Percentiles rank a stretch among this genome's conserved stretches.
Conservation (phyloP, 768 basidiomycete genomes). For the Baorangia bicolor region DNA sequence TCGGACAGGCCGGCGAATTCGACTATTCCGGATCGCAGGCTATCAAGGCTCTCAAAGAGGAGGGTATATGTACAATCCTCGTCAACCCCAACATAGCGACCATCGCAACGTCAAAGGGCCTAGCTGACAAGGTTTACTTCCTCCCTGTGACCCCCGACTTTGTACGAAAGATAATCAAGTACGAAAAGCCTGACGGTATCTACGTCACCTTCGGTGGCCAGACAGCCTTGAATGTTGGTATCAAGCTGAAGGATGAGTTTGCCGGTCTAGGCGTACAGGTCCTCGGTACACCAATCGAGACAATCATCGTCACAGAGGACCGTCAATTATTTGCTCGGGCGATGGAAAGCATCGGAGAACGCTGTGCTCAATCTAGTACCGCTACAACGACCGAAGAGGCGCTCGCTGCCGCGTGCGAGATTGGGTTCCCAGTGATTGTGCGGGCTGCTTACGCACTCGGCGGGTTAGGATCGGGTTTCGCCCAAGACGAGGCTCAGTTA, state of each 20-base stretch:
- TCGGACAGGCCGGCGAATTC: slow-evolving; percentile 99
- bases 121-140: slow-evolving; percentile 99
- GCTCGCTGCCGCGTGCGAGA: slow-evolving; percentile 71
- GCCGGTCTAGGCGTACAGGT: slow-evolving; percentile 86
- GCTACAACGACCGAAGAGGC: slow-evolving; percentile 89
- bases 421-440: slow-evolving; percentile 95
- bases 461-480: slow-evolving; percentile 94
- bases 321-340: slow-evolving; percentile 90
- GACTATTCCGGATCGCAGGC: slow-evolving; percentile 99
- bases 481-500: slow-evolving; percentile 90
- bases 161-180: slow-evolving; percentile 96
- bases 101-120: slow-evolving; percentile 94
- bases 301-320: slow-evolving; percentile 97
- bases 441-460: slow-evolving; percentile 97
- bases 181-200: slow-evolving; percentile 98
- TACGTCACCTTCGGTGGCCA: slow-evolving; percentile 99
- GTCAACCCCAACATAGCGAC: slow-evolving; percentile 99
- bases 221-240: slow-evolving; percentile 94
- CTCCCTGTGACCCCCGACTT: slow-evolving; percentile 98
- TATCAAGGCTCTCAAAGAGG: slow-evolving; percentile 98
- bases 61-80: slow-evolving; percentile 98
- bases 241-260: slow-evolving; percentile 98
- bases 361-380: slow-evolving; percentile 86
- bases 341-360: slow-evolving; percentile 95
- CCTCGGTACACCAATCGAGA: slow-evolving; percentile 94